A percentile compares a stretch with the other conserved stretches of the same genome.
phyloP scores from a whole-genome alignment of 2,329 filamentous ascomycete species.

The Penicillium sp. region DNA sequence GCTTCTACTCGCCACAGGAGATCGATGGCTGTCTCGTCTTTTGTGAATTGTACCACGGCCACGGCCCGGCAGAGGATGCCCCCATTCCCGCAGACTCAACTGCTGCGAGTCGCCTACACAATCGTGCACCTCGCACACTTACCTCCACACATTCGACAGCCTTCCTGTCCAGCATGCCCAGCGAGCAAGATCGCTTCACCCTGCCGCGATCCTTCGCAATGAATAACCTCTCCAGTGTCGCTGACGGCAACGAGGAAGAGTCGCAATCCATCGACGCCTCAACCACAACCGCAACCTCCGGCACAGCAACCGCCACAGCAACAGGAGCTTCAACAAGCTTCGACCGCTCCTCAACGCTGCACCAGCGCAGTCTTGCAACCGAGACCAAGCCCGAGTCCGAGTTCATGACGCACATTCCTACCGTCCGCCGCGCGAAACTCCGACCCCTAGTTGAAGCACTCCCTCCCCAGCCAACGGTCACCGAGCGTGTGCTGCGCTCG shows the following conservation, averaged over 20 bases:
- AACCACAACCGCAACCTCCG: constrained; percentile 43
- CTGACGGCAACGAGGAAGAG: constrained; percentile 30
- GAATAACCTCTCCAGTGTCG: constrained; percentile 34
- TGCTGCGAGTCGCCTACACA: constrained; percentile 23
- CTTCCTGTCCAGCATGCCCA: constrained; percentile 28
- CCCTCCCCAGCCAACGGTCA: constrained; percentile 64
- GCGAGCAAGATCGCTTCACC: constrained; percentile 34
- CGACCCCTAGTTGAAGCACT: constrained; percentile 69
- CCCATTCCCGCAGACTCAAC: constrained; percentile 54
- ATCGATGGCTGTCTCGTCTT: constrained; percentile 69
- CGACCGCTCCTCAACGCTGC: constrained; percentile 18
- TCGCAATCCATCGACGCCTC: constrained; percentile 33
- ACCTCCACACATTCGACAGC: constrained; percentile 36
- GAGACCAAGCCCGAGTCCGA: constrained; percentile 42
- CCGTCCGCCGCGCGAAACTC: constrained; percentile 63
- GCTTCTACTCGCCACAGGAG: constrained; percentile 68
- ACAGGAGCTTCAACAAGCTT: constrained; percentile 17
- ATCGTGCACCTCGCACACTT: constrained; percentile 34
- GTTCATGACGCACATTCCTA: constrained; percentile 60
- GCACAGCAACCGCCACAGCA: constrained; percentile 35
- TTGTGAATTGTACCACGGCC: constrained; percentile 67
- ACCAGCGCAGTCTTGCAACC: constrained; percentile 28
- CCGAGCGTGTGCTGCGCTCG: constrained; percentile 62
- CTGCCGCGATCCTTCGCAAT: constrained; percentile 42
- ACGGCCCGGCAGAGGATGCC: constrained; percentile 63